Base-by-base conservation (phyloP, 805 yeast species). In the Zygoascus flipseniorum region DNA sequence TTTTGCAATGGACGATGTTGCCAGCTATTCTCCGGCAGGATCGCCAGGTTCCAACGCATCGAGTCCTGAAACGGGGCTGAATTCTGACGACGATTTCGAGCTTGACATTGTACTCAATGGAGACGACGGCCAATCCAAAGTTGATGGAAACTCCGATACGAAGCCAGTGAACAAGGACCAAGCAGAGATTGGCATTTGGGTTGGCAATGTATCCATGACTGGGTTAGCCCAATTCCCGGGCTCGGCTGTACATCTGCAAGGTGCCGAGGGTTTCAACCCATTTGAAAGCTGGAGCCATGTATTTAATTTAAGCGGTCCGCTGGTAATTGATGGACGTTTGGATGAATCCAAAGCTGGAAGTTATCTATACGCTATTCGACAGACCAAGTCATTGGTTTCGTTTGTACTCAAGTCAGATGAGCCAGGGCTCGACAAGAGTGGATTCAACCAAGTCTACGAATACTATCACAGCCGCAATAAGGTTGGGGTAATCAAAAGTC, bases 271-370 rank as follows among this genome's bases (percentile, higher is more conserved):
- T 56, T 35, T 57, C 47, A 50, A 50, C 18, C 55, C 58, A 13
- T 32, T 32, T 11, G 51, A 46, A 26, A 31, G 53, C 19, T 66
- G 69, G 70, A 50, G 53, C n/a, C 51, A 57, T 5, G 26, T 52
- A 2, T 39, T 63, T n/a, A 57, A 58, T 51, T 23, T 56, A 16
- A 47, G 46, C 13, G 48, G 52, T n/a, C 59, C 63, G n/a, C 43
- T 82, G 58, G 69, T 70, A 31, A 68, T 86, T 46, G 83, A 80
- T 55, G 95, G 95, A 2, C 73, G 89, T 52, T 71, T 88, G 46
- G 82, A 79, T 60, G 62, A 71, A 3, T 52, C 57, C 5, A 72
- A 69, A 50, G 95, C 89, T 1, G 80, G 76, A 52, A 70, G 69
- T 11, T 87, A 87, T 62, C 66, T 87, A 56, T 58, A 64, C 28